phyloP scores from a whole-genome alignment of 345 rosid species.

The Eutrema yunnanense region DNA sequence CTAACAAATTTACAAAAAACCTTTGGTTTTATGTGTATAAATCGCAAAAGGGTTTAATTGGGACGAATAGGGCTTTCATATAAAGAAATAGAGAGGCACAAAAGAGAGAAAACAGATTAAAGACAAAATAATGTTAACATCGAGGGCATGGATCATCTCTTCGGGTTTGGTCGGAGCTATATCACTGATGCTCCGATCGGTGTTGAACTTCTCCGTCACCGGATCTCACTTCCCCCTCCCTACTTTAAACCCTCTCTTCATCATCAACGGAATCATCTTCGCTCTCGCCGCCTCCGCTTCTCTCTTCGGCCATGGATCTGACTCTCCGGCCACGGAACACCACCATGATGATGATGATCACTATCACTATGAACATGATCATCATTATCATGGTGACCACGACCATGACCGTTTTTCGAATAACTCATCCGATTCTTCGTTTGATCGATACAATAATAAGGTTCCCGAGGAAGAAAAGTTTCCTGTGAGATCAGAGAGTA shows the following conservation, averaged over 20 bases:
- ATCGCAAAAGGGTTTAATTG: neutral
- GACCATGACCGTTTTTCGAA: neutral
- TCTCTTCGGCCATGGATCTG: neutral
- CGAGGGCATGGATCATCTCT: slow-evolving; percentile 24
- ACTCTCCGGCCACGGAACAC: neutral
- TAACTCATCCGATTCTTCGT: slow-evolving; percentile 5
- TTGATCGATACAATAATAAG: slow-evolving; percentile 14
- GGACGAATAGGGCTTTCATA: neutral
- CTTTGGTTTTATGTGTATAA: neutral
- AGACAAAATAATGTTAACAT: slow-evolving; percentile 3
- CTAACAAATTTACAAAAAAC: neutral
- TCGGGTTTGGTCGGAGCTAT: slow-evolving; percentile 30
- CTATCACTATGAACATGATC: slow-evolving; percentile 2
- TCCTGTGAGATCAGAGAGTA: slow-evolving; percentile 7
- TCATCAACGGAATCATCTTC: slow-evolving; percentile 21
- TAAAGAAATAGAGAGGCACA: neutral
- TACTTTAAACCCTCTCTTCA: slow-evolving; percentile 8
- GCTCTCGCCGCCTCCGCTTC: slow-evolving; percentile 21
- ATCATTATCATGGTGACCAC: neutral
- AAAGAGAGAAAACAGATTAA: neutral
- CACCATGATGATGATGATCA: slow-evolving; percentile 5
- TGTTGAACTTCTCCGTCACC: slow-evolving; percentile 16
- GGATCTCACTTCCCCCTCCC: slow-evolving; percentile 9
- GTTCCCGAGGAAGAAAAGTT: slow-evolving; percentile 7
- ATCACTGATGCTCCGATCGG: slow-evolving; percentile 18